These are phyloP conservation scores for Panicum virgatum DNA, from an alignment of 202 grass and related monocot genomes.

Conservation along the genomic window DNA sequence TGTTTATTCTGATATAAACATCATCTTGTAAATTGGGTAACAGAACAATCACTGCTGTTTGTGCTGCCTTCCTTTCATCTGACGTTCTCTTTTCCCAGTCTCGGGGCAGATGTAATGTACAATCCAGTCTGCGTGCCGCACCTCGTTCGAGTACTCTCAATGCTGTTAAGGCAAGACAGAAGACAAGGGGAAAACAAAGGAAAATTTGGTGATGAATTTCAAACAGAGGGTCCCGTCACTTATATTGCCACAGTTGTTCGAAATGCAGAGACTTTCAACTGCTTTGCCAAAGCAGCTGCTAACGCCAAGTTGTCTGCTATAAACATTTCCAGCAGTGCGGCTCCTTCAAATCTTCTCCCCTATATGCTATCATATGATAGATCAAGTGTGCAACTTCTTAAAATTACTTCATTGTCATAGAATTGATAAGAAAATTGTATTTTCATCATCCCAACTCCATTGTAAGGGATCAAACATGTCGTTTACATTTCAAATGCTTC, in stretches of 20 bases:
- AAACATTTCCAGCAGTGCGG: constrained; percentile 47
- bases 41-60: background rate
- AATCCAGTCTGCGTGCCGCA: constrained; percentile 69
- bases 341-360: constrained; percentile 58
- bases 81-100: constrained; percentile 40
- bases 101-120: constrained; percentile 94
- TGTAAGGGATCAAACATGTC: background rate
- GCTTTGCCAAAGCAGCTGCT: constrained; percentile 57
- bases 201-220: constrained; percentile 14
- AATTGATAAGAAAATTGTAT: background rate
- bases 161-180: constrained; percentile 28
- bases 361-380: constrained; percentile 85
- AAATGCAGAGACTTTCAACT: constrained; percentile 74
- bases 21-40: background rate
- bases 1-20: background rate
- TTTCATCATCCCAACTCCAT: background rate
- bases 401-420: constrained; percentile 30
- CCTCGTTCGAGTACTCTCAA: constrained; percentile 66
- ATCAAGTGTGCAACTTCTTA: constrained; percentile 79
- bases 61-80: constrained; percentile 3
- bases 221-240: constrained; percentile 42
- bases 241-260: constrained; percentile 86
- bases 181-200: background rate
- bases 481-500: background rate
- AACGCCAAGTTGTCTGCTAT: constrained; percentile 52